These are phyloP conservation scores for Backusella parvicylindrica DNA, from an alignment of 192 early-diverging fungal species.

Conservation along the genomic window DNA sequence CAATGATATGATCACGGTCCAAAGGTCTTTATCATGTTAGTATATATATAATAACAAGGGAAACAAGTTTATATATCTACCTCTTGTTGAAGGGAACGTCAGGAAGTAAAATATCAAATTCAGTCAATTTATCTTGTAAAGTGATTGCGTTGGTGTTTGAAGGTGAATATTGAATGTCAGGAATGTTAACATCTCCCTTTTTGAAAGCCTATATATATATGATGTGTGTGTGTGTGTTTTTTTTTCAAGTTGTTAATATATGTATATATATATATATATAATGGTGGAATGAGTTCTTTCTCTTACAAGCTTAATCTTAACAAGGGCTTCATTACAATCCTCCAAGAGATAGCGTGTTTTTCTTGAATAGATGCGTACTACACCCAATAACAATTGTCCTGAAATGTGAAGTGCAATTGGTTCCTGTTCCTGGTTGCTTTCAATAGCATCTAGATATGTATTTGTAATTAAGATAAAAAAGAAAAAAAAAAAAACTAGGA, in stretches of 20 bases:
- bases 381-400: conserved; percentile 94
- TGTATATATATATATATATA: too few relatives aligned
- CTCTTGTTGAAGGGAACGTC: conserved; percentile 50
- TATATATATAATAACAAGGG: too few relatives aligned
- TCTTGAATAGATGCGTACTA: conserved; percentile 91
- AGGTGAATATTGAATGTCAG: conserved; percentile 58
- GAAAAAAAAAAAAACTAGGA: conserved; percentile 1
- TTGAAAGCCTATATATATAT: conserved; percentile 57
- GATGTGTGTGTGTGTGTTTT: background rate
- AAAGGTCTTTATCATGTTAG: too few relatives aligned
- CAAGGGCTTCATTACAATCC: conserved; percentile 93
- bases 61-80: background rate
- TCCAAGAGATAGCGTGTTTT: conserved; percentile 96
- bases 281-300: too few relatives aligned
- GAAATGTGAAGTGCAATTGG: conserved; percentile 93
- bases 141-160: conserved; percentile 85
- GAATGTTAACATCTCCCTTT: conserved; percentile 82
- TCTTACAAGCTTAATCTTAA: conserved; percentile 91
- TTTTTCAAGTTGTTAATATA: too few relatives aligned
- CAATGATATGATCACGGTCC: conserved; percentile 11
- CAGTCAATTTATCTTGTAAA: conserved; percentile 79
- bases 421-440: conserved; percentile 66
- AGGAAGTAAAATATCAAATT: conserved; percentile 89
- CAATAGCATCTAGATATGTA: conserved; percentile 70
- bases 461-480: too few relatives aligned